A percentile compares a stretch with the other conserved stretches of the same genome.
Conservation (phyloP, 306 rosid species). For the Cyamopsis tetragonoloba region DNA sequence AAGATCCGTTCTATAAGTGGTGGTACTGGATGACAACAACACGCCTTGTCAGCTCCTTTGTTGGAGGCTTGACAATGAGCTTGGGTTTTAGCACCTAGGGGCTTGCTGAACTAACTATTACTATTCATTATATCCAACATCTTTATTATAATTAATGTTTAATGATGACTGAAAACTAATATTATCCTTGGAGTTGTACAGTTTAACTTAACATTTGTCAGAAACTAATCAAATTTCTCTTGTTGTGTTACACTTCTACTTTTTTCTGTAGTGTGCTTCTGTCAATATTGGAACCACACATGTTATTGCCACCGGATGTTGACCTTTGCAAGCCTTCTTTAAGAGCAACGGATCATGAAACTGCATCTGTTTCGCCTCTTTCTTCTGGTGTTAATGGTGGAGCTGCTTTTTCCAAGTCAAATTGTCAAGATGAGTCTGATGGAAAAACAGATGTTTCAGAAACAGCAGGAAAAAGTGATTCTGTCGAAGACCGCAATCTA, state of each 20-base stretch:
- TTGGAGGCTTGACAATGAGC: too few relatives aligned
- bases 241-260: slow-evolving; percentile 16
- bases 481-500: slow-evolving; percentile 56
- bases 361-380: slow-evolving; percentile 36
- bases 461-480: slow-evolving; percentile 48
- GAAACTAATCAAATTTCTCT: slow-evolving; percentile 6
- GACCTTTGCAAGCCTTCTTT: slow-evolving; percentile 58
- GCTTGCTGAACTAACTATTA: too few relatives aligned
- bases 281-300: slow-evolving; percentile 84
- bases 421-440: slow-evolving; percentile 59
- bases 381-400: slow-evolving; percentile 44
- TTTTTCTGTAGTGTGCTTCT: slow-evolving; percentile 70
- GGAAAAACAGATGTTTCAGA: slow-evolving; percentile 60
- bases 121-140: too few relatives aligned
- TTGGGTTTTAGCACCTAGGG: too few relatives aligned
- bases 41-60: too few relatives aligned
- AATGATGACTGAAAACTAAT: slow-evolving; percentile 2
- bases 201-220: slow-evolving; percentile 8
- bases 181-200: not conserved
- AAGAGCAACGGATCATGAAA: slow-evolving; percentile 49
- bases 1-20: too few relatives aligned
- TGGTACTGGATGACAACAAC: too few relatives aligned
- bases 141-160: not conserved
- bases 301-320: slow-evolving; percentile 82
- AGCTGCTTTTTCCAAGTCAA: slow-evolving; percentile 47